phyloP scores from a whole-genome alignment of 495 filamentous ascomycete genomes.

The Penicillium canescens region DNA sequence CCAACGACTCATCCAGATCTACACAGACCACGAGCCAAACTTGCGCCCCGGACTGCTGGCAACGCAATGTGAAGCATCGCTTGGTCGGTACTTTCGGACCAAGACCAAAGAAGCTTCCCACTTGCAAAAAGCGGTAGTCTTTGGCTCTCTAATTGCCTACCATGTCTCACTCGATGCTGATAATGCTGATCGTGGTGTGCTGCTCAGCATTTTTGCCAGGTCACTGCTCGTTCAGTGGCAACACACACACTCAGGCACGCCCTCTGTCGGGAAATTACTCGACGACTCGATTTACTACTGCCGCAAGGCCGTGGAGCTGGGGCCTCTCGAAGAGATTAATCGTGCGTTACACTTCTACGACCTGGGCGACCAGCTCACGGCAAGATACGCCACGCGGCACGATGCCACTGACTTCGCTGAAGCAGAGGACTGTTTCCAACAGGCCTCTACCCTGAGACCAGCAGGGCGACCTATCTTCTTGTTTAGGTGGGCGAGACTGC shows the following conservation, averaged over 20 bases:
- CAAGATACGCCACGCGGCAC: neutral
- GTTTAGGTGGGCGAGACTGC: slow-evolving; percentile 4
- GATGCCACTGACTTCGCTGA: neutral
- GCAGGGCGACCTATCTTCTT: slow-evolving; percentile 2
- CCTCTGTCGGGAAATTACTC: neutral
- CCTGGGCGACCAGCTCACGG: neutral
- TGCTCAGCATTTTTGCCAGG: slow-evolving; percentile 5
- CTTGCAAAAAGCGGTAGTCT: neutral
- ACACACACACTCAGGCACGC: neutral
- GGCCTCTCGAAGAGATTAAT: neutral
- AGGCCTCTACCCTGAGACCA: neutral
- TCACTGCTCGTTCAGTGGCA: slow-evolving; percentile 1
- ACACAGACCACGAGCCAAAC: neutral
- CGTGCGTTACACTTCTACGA: slow-evolving; percentile 2
- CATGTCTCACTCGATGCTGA: neutral
- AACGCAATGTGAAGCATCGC: neutral
- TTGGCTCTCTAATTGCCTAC: slow-evolving; percentile 6
- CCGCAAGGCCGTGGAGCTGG: slow-evolving; percentile 3
- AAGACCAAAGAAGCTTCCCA: neutral
- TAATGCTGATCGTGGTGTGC: neutral
- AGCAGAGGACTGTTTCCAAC: slow-evolving; percentile 1
- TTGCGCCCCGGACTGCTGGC: neutral
- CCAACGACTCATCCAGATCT: slow-evolving; percentile 10
- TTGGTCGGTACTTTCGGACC: neutral
- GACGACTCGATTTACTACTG: slow-evolving; percentile 9